A percentile compares a stretch with the other conserved stretches of the same genome.
Conservation (phyloP, 441 rosid genomes). For the Syzygium malaccense region DNA sequence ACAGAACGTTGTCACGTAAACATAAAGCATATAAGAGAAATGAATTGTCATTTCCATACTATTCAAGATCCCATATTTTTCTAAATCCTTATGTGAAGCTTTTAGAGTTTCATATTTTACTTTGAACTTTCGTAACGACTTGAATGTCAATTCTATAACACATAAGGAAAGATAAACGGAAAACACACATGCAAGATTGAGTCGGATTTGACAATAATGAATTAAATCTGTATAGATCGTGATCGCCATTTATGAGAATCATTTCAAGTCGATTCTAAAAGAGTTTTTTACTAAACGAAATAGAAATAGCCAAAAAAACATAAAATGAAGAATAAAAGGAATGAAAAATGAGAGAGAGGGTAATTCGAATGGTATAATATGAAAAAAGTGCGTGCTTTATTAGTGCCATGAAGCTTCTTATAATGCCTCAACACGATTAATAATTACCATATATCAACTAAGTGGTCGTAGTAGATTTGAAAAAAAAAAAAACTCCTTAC, state of each 20-base stretch:
- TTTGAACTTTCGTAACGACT: background rate
- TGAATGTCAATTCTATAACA: background rate
- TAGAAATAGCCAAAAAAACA: background rate
- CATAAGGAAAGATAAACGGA: background rate
- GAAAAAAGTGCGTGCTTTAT: background rate
- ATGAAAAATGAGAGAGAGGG: background rate
- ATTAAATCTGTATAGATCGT: background rate
- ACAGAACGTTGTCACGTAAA: background rate
- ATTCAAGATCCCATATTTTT: background rate
- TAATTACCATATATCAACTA: too few relatives aligned
- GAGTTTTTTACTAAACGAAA: background rate
- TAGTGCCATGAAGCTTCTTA: too few relatives aligned
- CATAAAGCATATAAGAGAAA: background rate
- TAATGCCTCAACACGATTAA: too few relatives aligned
- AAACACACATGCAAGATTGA: background rate
- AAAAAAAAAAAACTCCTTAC: too few relatives aligned
- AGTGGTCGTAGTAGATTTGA: too few relatives aligned
- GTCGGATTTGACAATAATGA: background rate
- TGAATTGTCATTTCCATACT: background rate
- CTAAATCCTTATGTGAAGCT: background rate
- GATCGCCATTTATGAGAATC: background rate
- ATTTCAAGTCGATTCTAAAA: background rate
- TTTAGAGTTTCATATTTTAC: background rate
- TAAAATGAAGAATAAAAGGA: background rate
- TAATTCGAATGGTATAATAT: accelerated